Base-by-base conservation (phyloP, 441 rosid genomes). In the Kokia cookei region DNA sequence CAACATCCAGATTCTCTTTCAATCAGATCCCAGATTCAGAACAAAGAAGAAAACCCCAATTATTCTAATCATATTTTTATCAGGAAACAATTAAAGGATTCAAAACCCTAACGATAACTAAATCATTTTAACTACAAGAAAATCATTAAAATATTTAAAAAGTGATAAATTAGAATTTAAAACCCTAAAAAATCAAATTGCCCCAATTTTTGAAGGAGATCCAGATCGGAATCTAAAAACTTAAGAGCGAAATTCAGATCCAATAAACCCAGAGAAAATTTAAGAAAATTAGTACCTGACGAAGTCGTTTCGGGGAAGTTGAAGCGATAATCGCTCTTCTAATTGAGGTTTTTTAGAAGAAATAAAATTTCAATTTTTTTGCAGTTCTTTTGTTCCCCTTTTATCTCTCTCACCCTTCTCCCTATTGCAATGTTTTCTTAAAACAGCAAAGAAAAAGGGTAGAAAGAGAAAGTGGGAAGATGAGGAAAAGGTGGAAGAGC, bases 281-380 rank as follows among this genome's bases (percentile, higher is more conserved):
- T 35, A 73, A 12, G 47, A 71, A 26, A 26, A 81, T 64, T 59
- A 51, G 47, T 71, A 82, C 86, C 84, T 59, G 69, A 61, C 68
- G 72, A 37, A 51, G 73, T 47, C 66, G 79, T 15, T 12, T 26
- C 5, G 12, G 10, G 61, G 70, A 53, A 26, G 59, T 65, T 43
- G 54, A 63, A 40, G 53, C 74, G 50, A 24, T 8, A 26, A 29
- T 72, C 19, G 63, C 40, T 50, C 54, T 43, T 45, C 53, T 27
- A 7, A 13, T 27, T 50, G 17, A 12, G 42, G 65, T 3, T 27
- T 58, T 57, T 26, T 24, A 12, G 50, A 9, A 42, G 12, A 45
- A 45, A 42, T 3, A 43, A 43, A 32, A 45, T 13, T 58, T 58
- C 6, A 26, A 5, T 11, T 60, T 60, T 60, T 13, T 13, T 26